Conservation (phyloP, 192 early-diverging fungal species). For the Phlyctochytrium bullatum region DNA sequence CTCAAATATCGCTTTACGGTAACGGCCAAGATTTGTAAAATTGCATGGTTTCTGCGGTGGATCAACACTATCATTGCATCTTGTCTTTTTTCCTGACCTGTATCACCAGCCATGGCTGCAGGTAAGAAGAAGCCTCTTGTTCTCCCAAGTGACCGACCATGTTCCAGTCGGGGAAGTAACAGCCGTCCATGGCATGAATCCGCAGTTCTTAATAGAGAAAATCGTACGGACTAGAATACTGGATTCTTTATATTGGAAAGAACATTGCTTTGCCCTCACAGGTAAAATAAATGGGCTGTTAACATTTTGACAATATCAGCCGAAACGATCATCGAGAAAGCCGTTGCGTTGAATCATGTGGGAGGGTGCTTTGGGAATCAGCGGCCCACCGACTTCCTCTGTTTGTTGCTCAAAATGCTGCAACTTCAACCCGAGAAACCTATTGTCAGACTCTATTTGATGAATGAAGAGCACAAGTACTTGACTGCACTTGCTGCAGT, state of each 20-base stretch:
- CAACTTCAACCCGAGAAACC: conserved; percentile 89
- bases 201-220: conserved; percentile 93
- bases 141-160: too few species aligned
- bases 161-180: not conserved
- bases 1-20: too few species aligned
- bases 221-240: conserved; percentile 87
- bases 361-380: conserved; percentile 86
- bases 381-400: conserved; percentile 89
- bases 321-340: conserved; percentile 87
- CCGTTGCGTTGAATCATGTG: conserved; percentile 66
- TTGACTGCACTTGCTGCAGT: conserved; percentile 85
- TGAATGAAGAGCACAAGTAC: conserved; percentile 85
- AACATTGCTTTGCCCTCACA: conserved; percentile 91
- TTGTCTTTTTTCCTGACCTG: too few species aligned
- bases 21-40: too few species aligned
- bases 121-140: too few species aligned
- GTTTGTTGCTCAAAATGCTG: conserved; percentile 82
- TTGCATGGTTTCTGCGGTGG: too few species aligned
- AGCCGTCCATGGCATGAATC: conserved; percentile 81
- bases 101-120: too few species aligned
- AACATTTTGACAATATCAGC: conserved; percentile 49
- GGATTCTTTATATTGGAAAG: conserved; percentile 95
- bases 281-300: conserved; percentile 15
- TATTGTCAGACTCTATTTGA: conserved; percentile 81
- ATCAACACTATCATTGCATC: too few species aligned